Evolutionary conservation across 352 stramenopile species (phyloP).

Genomic region (Globisporangium cederbergense): DNA sequence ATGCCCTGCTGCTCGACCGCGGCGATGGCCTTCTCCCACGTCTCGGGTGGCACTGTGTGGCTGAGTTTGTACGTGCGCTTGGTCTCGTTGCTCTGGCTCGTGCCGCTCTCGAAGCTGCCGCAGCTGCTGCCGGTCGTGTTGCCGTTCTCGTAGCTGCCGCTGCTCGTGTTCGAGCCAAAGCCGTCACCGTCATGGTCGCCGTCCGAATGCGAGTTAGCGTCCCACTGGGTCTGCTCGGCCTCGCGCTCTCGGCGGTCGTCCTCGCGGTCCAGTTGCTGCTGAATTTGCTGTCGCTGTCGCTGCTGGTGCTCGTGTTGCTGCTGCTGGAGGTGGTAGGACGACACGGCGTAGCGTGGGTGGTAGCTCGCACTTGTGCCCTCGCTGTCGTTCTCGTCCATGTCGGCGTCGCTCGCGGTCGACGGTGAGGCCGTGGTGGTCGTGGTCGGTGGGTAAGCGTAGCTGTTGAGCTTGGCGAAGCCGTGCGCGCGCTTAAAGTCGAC

Average conservation of each 20-base stretch:
- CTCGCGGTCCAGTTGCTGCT: constrained; percentile 11
- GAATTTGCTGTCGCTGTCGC: background rate
- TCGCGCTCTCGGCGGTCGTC: background rate
- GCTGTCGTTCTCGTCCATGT: constrained; percentile 28
- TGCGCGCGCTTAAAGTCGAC: constrained; percentile 45
- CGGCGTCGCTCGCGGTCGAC: constrained; percentile 15
- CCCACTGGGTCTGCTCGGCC: constrained; percentile 3
- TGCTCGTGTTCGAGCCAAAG: constrained; percentile 15
- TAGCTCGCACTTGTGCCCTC: constrained; percentile 17
- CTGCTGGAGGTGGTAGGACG: constrained; percentile 11
- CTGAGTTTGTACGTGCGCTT: constrained; percentile 48
- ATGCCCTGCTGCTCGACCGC: constrained; percentile 55
- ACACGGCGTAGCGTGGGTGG: constrained; percentile 22
- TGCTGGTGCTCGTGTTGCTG: constrained; percentile 17
- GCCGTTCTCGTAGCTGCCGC: constrained; percentile 18
- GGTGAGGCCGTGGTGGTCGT: background rate
- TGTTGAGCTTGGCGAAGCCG: constrained; percentile 35
- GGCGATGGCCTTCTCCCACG: constrained; percentile 56
- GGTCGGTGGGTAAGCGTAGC: constrained; percentile 22
- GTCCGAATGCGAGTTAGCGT: constrained; percentile 18
- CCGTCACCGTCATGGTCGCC: constrained; percentile 16
- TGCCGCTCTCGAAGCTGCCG: constrained; percentile 18
- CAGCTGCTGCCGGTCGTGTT: constrained; percentile 22
- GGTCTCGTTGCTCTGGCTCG: constrained; percentile 7
- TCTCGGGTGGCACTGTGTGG: constrained; percentile 49